These are phyloP conservation scores for Fraxinus xanthoxyloides DNA, from an alignment of 305 asterid species.

Conservation along the genomic window DNA sequence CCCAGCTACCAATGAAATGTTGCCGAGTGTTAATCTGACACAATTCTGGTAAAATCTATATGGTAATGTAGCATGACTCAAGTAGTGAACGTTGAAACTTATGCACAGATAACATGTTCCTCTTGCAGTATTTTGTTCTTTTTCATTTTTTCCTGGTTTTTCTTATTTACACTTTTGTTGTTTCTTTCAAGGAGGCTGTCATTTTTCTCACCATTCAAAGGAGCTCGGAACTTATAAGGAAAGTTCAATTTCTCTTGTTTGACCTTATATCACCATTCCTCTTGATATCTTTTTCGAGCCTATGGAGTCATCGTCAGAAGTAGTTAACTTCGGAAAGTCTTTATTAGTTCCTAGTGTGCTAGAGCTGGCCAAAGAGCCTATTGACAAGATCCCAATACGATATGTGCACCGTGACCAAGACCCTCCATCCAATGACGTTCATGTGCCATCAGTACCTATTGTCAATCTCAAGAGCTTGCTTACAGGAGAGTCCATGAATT, in stretches of 20 bases:
- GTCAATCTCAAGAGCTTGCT: constrained; percentile 35
- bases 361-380: constrained; percentile 32
- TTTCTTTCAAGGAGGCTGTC: not conserved
- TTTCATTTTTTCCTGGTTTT: not conserved
- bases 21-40: not conserved
- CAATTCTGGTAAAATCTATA: not conserved
- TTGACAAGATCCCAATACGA: constrained; percentile 30
- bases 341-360: constrained; percentile 46
- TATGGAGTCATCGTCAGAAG: constrained; percentile 15
- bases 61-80: too few relatives aligned
- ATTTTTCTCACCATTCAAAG: not conserved
- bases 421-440: not conserved
- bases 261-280: not conserved
- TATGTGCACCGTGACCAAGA: constrained; percentile 29
- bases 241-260: not conserved
- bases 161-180: not conserved
- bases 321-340: constrained; percentile 40
- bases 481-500: constrained; percentile 5
- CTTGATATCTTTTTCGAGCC: not conserved
- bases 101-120: not conserved
- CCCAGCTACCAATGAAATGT: not conserved
- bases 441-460: constrained; percentile 19
- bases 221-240: not conserved
- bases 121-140: not conserved
- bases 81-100: not conserved